Conservation (phyloP, 495 filamentous ascomycete genomes). For the Hypoxylon subgilvum region DNA sequence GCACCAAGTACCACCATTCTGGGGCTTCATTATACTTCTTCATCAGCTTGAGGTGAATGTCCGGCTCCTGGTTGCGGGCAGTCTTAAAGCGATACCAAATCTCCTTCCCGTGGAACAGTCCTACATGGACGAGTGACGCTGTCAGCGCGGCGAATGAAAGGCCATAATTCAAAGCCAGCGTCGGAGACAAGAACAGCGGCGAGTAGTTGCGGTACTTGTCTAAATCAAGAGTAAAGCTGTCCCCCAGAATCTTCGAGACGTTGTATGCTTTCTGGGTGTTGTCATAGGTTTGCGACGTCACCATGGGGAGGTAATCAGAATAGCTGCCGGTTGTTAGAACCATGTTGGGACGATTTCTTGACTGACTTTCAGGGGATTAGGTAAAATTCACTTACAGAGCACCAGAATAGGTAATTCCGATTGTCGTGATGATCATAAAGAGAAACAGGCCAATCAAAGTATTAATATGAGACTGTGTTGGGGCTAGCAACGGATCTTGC, state of each 20-base stretch:
- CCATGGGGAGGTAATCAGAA: conserved; percentile 41
- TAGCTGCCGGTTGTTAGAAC: conserved; percentile 32
- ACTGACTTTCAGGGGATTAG: conserved; percentile 47
- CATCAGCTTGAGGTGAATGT: conserved; percentile 70
- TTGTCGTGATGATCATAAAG: conserved; percentile 59
- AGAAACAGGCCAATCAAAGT: conserved; percentile 61
- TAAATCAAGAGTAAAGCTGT: conserved; percentile 59
- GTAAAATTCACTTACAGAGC: conserved; percentile 50
- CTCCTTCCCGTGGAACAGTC: conserved; percentile 62
- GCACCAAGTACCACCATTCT: conserved; percentile 66
- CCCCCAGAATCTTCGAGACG: conserved; percentile 59
- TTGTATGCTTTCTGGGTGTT: conserved; percentile 61
- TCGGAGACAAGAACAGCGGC: conserved; percentile 66
- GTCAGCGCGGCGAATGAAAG: conserved; percentile 66
- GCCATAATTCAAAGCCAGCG: conserved; percentile 64
- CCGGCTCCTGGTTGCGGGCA: conserved; percentile 60
- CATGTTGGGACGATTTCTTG: neutral
- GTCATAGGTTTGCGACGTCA: conserved; percentile 63
- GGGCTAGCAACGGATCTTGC: conserved; percentile 62
- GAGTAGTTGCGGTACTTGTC: conserved; percentile 63
- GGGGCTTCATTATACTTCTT: conserved; percentile 63
- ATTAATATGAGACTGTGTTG: conserved; percentile 63
- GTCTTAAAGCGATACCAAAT: conserved; percentile 58
- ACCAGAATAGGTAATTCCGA: conserved; percentile 60
- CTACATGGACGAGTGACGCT: conserved; percentile 60